Percentiles rank a stretch among this genome's conserved stretches.
Evolutionary conservation across 2,329 filamentous ascomycete genomes (phyloP).

Genomic region (Clonostachys byssicola): DNA sequence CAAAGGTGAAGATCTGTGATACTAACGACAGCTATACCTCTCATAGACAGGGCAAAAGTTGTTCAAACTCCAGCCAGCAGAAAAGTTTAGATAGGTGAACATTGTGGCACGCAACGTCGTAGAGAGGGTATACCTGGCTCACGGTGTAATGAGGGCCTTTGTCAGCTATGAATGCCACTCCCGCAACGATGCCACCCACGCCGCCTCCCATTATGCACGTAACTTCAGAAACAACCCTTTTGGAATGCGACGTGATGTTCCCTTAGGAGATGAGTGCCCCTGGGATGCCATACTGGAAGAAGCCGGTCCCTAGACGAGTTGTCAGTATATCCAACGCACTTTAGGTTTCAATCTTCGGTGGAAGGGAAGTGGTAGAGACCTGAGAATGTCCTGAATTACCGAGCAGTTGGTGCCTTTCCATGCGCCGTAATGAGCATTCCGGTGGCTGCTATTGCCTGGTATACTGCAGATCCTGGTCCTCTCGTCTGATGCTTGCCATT

Average conservation of each 20-base stretch:
- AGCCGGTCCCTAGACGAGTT: not conserved
- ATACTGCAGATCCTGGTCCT: slow-evolving; percentile 7
- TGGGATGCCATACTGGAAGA: not conserved
- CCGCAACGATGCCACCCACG: not conserved
- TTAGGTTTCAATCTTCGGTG: no score
- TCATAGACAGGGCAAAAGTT: not conserved
- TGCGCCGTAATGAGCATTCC: not conserved
- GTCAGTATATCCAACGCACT: no score
- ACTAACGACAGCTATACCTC: not conserved
- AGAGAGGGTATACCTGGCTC: not conserved
- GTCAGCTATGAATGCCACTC: not conserved
- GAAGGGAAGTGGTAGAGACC: no score
- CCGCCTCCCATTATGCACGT: not conserved
- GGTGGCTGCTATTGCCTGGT: not conserved
- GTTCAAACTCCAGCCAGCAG: not conserved
- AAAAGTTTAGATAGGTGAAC: not conserved
- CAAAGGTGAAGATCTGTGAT: not conserved
- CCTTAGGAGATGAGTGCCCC: not conserved
- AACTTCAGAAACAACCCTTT: not conserved
- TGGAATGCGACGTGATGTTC: not conserved
- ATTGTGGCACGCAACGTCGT: not conserved
- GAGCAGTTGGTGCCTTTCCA: not conserved
- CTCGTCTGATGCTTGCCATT: slow-evolving; percentile 12
- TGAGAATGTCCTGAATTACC: not conserved
- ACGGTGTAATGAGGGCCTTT: not conserved